Base-by-base conservation (phyloP, 192 early-diverging fungal genomes). In the Mortierella alpina region DNA sequence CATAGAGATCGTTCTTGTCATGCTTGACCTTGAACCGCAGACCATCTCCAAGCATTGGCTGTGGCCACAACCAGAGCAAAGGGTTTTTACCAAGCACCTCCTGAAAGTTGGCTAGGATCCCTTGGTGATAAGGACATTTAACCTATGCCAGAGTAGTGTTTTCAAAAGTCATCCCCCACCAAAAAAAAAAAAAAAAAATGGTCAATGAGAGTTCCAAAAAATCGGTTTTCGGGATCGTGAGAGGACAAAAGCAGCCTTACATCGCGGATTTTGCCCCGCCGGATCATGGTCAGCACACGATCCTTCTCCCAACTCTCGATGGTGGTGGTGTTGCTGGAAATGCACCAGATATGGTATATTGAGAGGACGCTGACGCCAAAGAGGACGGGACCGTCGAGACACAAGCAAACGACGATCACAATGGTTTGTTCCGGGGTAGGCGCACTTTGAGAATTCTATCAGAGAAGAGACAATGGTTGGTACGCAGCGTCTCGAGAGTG, bases 281-380 rank as follows among this genome's bases (percentile, higher is more conserved):
- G 78, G 58, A 91, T 87, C 68, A 96, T 85, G 7, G 87, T 86
- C 0, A 88, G 82, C 59, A 92, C 91, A 64, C 87, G 88, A 50
- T 88, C 88, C 68, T 91, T 93, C 76, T 95, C 94, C 83, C 89
- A 91, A 50, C 82, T 89, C 84, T 97, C 95, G 65, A 96, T 97
- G 8, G 95, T 97, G 0, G 94, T 95, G 9, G 90, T 90, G 69
- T 95, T 95, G 62, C 80, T 80, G 14, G 73, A 67, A 41, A 92
- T 72, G 75, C 93, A 91, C 82, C 89, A 95, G 42, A 93, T 59
- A 60, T 97, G 95, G 75, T 90, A 96, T 10, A 84, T 68, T 22
- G 84, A 75, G 39, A 97, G 84, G 31, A 90, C 86, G 20, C 90
- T 91, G 56, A 95, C 93, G 4, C 87, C 89, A 18, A 94, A 64